Conservation (phyloP, 2,329 filamentous ascomycete genomes). For the Fusarium zealandicum region DNA sequence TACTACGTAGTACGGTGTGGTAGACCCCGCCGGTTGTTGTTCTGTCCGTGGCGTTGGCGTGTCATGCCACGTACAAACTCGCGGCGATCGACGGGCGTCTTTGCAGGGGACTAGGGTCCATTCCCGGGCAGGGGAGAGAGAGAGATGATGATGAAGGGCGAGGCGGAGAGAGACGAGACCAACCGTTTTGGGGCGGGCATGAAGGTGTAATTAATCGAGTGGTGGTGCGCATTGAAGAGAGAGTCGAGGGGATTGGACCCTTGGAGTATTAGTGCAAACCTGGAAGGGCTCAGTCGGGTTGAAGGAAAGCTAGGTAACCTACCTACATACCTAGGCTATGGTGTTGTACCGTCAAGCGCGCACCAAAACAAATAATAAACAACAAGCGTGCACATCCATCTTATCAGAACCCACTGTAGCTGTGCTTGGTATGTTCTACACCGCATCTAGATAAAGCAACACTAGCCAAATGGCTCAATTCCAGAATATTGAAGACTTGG, state of each 20-base stretch:
- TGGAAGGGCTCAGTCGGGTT: too few relatives aligned
- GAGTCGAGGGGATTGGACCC: conserved; percentile 13
- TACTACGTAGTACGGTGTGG: too few relatives aligned
- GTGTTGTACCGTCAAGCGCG: neutral
- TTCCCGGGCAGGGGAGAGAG: neutral
- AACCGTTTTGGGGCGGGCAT: conserved; percentile 30
- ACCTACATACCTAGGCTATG: neutral
- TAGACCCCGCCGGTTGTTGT: conserved; percentile 8
- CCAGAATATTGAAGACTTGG: conserved; percentile 8
- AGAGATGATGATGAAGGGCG: neutral
- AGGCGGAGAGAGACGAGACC: conserved; percentile 4
- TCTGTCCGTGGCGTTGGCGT: conserved; percentile 3
- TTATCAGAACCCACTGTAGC: conserved; percentile 9
- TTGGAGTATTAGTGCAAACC: too few relatives aligned
- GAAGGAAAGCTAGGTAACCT: too few relatives aligned
- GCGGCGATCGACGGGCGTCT: conserved; percentile 2
- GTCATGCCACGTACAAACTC: conserved; percentile 7
- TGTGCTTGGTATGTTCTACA: conserved; percentile 17
- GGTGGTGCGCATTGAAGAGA: conserved; percentile 9
- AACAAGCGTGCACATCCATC: neutral
- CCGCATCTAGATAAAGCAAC: neutral
- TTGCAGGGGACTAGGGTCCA: neutral
- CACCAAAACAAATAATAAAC: conserved; percentile 9
- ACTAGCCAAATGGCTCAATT: conserved; percentile 27
- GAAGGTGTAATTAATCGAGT: conserved; percentile 34